Conservation (phyloP, 768 basidiomycete species). For the Agaricus blazei region DNA sequence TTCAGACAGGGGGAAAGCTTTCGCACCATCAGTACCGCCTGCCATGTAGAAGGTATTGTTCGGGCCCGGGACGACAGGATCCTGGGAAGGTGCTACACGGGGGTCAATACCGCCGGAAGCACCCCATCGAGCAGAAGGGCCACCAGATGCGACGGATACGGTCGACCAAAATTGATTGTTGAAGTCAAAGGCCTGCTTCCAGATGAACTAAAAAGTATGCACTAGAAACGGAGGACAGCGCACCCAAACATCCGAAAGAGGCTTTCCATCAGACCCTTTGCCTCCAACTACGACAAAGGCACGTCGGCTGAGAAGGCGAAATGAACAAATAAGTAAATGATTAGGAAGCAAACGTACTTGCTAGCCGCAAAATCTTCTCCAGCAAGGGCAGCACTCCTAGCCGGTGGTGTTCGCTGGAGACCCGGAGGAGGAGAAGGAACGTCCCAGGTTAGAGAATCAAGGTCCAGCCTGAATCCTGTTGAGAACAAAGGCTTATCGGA, state of each 20-base stretch:
- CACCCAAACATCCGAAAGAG: conserved; percentile 74
- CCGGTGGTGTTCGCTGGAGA: conserved; percentile 46
- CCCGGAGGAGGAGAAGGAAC: conserved; percentile 45
- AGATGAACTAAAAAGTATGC: neutral
- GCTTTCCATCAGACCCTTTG: conserved; percentile 43
- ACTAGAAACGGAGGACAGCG: neutral
- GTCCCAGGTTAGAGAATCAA: conserved; percentile 58
- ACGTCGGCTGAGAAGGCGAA: conserved; percentile 46
- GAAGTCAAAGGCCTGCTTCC: conserved; percentile 69
- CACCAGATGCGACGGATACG: conserved; percentile 44
- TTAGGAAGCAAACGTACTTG: conserved; percentile 50
- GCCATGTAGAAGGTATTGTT: conserved; percentile 72
- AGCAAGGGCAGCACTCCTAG: conserved; percentile 58
- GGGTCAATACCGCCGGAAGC: conserved; percentile 73
- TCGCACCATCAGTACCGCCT: conserved; percentile 58
- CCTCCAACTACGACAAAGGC: conserved; percentile 76
- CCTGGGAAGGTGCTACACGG: conserved; percentile 36
- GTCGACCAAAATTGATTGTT: conserved; percentile 71
- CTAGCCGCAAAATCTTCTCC: conserved; percentile 75
- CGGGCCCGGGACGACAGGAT: conserved; percentile 42
- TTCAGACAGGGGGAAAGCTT: conserved; percentile 48
- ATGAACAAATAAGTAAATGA: conserved; percentile 1
- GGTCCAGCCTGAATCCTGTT: conserved; percentile 46
- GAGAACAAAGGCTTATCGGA: conserved; percentile 5
- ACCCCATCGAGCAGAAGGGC: conserved; percentile 63